Evolutionary conservation across 1,284 basidiomycete species (phyloP), one percentile per base, ranked within the genome.

Genomic region (Xerocomus tenax): DNA sequence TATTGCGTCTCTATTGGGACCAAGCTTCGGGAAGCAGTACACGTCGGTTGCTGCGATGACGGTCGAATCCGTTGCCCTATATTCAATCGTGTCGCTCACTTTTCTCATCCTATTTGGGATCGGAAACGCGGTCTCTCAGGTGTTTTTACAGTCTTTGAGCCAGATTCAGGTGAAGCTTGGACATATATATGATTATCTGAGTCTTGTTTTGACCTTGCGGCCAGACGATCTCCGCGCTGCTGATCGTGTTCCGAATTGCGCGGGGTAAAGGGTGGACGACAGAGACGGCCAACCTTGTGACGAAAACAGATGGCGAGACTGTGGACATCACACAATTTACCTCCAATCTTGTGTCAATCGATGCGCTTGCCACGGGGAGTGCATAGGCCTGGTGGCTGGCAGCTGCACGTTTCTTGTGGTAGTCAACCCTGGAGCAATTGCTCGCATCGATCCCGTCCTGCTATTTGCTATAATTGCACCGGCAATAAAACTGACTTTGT

Each of bases 221-320:
- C 12, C 18, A 61, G 60, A 52, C 43, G 1, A 55, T 62, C 15
- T 52, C 62, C 9, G 46, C 53, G 5, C 34, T 61, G 1, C 36
- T 64, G 0, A 65, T 64, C 25, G 47, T 61, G 19, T 57, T 58
- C n/a, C 58, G 62, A 2, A 48, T 66, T 5, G 60, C 58, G 8
- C 52, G 61, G 21, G 58, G 63, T 21, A 66, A 61, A 28, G 56
- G 50, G 8, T 65, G 61, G 63, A 54, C 47, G 0, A 41, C 51
- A 25, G 47, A 57, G 3, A 50, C 47, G 6, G 56, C 40, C 3
- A 45, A 50, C 0, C 36, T 18, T 5, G 38, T 50, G 12, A 42
- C 50, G 45, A 32, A 54, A 39, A 38, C 39, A 10, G 8, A 9
- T 28, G 26, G 26, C 26, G 7, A n/a, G 25, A 10, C 3, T 16